phyloP scores from a whole-genome alignment of 2,329 filamentous ascomycete genomes.

The Thelonectria rubi region DNA sequence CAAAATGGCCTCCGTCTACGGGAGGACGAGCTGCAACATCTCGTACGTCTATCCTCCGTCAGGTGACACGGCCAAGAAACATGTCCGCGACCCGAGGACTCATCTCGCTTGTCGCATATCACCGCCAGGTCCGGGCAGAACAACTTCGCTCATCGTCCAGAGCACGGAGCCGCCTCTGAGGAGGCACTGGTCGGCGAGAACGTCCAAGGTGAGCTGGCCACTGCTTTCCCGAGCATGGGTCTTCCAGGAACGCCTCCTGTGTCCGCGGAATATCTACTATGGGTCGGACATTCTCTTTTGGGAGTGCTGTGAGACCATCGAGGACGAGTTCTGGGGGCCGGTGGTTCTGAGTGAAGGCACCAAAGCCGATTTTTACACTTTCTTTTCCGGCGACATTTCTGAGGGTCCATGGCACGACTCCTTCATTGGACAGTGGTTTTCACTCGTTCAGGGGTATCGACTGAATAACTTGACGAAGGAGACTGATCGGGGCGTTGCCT shows the following conservation, averaged over 20 bases:
- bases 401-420: not conserved
- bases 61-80: not conserved
- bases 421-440: constrained; percentile 15
- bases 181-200: constrained; percentile 10
- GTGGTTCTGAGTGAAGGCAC: constrained; percentile 2
- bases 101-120: not conserved
- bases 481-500: constrained; percentile 11
- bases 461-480: constrained; percentile 9
- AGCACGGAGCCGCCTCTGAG: not conserved
- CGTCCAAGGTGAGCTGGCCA: constrained; percentile 11
- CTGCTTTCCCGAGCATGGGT: constrained; percentile 13
- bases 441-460: constrained; percentile 14
- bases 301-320: constrained; percentile 19
- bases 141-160: not conserved
- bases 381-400: constrained; percentile 12
- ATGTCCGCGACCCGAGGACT: constrained; percentile 12
- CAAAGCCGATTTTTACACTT: constrained; percentile 12
- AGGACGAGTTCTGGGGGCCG: constrained; percentile 16
- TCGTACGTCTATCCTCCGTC: constrained; percentile 16
- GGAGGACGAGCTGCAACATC: constrained; percentile 18
- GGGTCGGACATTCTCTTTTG: constrained; percentile 12
- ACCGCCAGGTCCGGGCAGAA: not conserved
- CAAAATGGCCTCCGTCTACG: constrained; percentile 12
- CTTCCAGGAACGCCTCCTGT: constrained; percentile 8
- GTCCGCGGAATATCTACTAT: constrained; percentile 22